Evolutionary conservation across 768 basidiomycete species (phyloP).

Genomic region (Tricholoma sp.): DNA sequence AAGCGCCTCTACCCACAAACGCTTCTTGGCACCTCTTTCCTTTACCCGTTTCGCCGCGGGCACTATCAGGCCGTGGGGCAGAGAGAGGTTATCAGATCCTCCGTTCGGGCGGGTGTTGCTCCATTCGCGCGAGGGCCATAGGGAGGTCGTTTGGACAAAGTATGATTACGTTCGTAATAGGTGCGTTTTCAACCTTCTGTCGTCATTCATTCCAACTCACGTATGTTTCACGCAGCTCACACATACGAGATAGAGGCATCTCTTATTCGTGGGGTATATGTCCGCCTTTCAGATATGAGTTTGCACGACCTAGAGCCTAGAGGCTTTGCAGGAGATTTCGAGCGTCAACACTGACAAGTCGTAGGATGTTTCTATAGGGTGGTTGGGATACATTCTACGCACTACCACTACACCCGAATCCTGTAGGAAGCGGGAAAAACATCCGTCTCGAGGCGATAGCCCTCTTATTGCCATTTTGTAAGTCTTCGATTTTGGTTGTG

Average conservation of each 20-base stretch:
- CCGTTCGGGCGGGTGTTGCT: too few species aligned
- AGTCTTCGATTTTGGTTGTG: background rate
- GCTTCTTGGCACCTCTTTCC: too few species aligned
- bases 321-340: conserved; percentile 40
- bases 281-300: conserved; percentile 60
- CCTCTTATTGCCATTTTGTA: conserved; percentile 31
- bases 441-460: conserved; percentile 20
- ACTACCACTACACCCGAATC: conserved; percentile 36
- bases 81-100: background rate
- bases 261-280: conserved; percentile 34
- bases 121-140: background rate
- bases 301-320: conserved; percentile 48
- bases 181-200: background rate
- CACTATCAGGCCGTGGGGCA: background rate
- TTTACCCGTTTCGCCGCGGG: background rate
- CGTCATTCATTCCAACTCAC: background rate
- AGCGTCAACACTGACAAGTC: conserved; percentile 21
- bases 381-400: conserved; percentile 19
- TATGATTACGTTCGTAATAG: conserved; percentile 1
- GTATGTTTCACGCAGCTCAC: background rate
- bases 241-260: background rate
- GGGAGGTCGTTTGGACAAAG: background rate
- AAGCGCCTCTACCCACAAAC: too few species aligned
- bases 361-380: background rate
- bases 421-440: conserved; percentile 13